These are phyloP conservation scores for Trichothecium roseum DNA, from an alignment of 2,329 filamentous ascomycete species.

Conservation along the genomic window DNA sequence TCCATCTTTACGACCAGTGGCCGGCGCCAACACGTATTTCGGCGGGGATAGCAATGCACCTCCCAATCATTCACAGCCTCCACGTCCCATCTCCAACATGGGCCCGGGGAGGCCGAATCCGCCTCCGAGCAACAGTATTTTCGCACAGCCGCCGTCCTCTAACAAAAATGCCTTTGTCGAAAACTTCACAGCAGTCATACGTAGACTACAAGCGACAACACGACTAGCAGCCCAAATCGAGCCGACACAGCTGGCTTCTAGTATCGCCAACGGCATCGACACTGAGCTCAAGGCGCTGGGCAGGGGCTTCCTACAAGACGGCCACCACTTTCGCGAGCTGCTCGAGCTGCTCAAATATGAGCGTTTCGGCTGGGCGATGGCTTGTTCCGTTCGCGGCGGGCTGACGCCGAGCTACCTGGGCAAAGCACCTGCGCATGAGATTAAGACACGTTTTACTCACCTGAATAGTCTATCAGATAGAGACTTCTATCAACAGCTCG, in stretches of 20 bases:
- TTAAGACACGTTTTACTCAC: slow-evolving; percentile 14
- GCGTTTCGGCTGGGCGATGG: slow-evolving; percentile 18
- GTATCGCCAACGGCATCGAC: slow-evolving; percentile 15
- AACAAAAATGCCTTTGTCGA: not conserved
- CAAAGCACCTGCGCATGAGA: slow-evolving; percentile 11
- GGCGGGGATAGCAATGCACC: slow-evolving; percentile 10
- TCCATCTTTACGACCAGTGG: slow-evolving; percentile 19
- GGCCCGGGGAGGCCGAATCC: too few species aligned
- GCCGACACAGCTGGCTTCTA: too few species aligned
- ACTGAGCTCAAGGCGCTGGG: slow-evolving; percentile 11
- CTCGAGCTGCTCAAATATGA: slow-evolving; percentile 13
- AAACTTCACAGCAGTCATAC: not conserved
- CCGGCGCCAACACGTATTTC: slow-evolving; percentile 26
- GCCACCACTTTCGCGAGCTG: slow-evolving; percentile 23
- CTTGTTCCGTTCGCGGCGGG: slow-evolving; percentile 11
- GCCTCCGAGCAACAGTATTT: too few species aligned
- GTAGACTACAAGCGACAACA: too few species aligned
- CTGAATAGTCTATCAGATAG: slow-evolving; percentile 14
- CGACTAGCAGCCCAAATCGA: too few species aligned
- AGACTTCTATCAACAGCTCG: slow-evolving; percentile 14
- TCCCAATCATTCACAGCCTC: slow-evolving; percentile 5
- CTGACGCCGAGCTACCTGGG: slow-evolving; percentile 18
- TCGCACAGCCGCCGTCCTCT: not conserved
- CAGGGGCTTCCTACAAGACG: slow-evolving; percentile 19
- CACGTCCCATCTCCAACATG: too few species aligned